phyloP scores from a whole-genome alignment of 2,329 filamentous ascomycete species.

The Emergomyces pasteurianus region DNA sequence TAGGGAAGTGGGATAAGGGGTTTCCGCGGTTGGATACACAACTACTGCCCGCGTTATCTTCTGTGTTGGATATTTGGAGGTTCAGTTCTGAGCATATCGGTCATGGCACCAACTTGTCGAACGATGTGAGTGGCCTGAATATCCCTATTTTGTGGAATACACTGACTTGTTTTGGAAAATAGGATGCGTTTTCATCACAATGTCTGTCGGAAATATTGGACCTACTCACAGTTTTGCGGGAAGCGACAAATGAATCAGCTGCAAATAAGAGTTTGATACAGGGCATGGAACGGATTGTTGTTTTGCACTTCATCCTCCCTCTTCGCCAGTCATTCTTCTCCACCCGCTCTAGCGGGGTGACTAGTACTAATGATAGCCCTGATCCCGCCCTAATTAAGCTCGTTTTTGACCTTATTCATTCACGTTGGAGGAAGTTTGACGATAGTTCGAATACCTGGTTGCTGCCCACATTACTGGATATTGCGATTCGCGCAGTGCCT shows the following conservation, averaged over 20 bases:
- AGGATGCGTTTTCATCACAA: slow-evolving; percentile 18
- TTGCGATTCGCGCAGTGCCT: slow-evolving; percentile 35
- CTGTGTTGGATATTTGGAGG: slow-evolving; percentile 28
- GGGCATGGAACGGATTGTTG: slow-evolving; percentile 25
- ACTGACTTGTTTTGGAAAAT: neutral
- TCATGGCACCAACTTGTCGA: slow-evolving; percentile 21
- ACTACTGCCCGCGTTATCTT: slow-evolving; percentile 22
- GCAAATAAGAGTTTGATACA: slow-evolving; percentile 4
- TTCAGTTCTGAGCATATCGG: slow-evolving; percentile 24
- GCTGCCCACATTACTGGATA: slow-evolving; percentile 33
- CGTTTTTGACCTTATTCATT: slow-evolving; percentile 25
- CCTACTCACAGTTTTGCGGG: neutral
- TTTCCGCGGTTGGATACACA: slow-evolving; percentile 12
- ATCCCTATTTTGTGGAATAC: neutral
- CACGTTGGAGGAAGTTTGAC: slow-evolving; percentile 20
- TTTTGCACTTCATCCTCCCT: slow-evolving; percentile 31
- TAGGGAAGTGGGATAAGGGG: neutral
- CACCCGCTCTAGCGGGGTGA: slow-evolving; percentile 16
- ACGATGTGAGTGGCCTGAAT: slow-evolving; percentile 19
- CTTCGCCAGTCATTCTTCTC: slow-evolving; percentile 27
- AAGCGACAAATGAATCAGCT: neutral
- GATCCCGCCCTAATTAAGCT: slow-evolving; percentile 25
- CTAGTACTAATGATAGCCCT: slow-evolving; percentile 22
- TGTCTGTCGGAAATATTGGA: slow-evolving; percentile 14
- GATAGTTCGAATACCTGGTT: slow-evolving; percentile 16